Base-by-base conservation (phyloP, 129 eudicot species). In the Silybum marianum region DNA sequence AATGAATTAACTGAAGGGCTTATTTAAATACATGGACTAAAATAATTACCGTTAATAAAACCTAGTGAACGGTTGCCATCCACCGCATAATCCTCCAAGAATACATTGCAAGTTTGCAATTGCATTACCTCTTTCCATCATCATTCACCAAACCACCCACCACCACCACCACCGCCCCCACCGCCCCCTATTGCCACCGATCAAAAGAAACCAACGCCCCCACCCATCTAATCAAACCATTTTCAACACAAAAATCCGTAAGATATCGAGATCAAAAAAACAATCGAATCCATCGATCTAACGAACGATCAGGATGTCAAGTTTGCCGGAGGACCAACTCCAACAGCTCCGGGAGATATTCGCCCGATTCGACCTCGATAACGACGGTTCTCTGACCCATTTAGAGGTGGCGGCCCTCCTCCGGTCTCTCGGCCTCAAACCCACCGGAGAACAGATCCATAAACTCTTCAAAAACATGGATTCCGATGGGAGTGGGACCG, bases 351-450 rank as follows among this genome's bases (percentile, higher is more conserved):
- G 72, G 39, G 79, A 83, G 42, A 90, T 90, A 40, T 90, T 90
- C 68, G 1, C 72, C 22, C 82, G 94, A 38, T 90, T 90, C 71
- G 94, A 90, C 85, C 82, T 85, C 72, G 94, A 90, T 75, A 73
- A 84, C 38, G 93, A 88, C 84, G 94, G 94, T 19, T 85, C 89
- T 48, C 84, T 90, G 1, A 87, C 94, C 69, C 89, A 71, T 72
- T 84, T 90, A 1, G 94, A 90, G 90, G 85, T 90, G 0, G 94
- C 94, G 14, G 94, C 94, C 76, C 88, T 90, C 80, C 82, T 90
- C 80, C 87, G 94, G 12, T 87, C 94, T 19, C 86, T 90, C 34
- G 94, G 91, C 63, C 82, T 90, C 66, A 87, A 81, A 66, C 90
- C 91, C 26, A 6, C 87, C 0, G 94, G 91, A 0, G 91, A 90